Percentiles rank a stretch among this genome's conserved stretches.
Evolutionary conservation across 2,329 filamentous ascomycete species (phyloP).

Genomic region (Xylariaceae sp.): DNA sequence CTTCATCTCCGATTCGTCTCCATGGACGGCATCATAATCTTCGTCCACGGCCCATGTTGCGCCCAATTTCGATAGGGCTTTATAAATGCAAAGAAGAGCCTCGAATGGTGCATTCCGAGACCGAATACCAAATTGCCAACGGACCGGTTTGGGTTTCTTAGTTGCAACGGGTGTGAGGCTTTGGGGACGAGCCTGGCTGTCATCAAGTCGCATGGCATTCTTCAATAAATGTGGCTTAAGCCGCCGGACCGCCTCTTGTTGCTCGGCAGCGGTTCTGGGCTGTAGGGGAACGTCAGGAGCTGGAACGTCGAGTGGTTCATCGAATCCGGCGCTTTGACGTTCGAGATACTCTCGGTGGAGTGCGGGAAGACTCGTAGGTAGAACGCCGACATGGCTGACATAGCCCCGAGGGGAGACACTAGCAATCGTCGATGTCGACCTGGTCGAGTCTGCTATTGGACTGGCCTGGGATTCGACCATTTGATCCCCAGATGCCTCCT

Average conservation of each 20-base stretch:
- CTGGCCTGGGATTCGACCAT: slow-evolving; percentile 39
- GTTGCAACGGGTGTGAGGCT: slow-evolving; percentile 60
- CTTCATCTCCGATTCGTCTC: slow-evolving; percentile 41
- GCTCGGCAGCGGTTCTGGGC: slow-evolving; percentile 64
- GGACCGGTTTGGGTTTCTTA: slow-evolving; percentile 75
- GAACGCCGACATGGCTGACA: slow-evolving; percentile 81
- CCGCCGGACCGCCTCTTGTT: slow-evolving; percentile 73
- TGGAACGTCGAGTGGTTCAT: slow-evolving; percentile 41
- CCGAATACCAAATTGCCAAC: slow-evolving; percentile 97
- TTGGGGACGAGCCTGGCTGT: slow-evolving; percentile 54
- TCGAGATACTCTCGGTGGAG: slow-evolving; percentile 92
- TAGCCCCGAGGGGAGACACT: slow-evolving; percentile 52
- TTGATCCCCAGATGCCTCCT: slow-evolving; percentile 14
- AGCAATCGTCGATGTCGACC: slow-evolving; percentile 50
- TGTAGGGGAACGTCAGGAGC: slow-evolving; percentile 47
- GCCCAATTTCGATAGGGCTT: slow-evolving; percentile 80
- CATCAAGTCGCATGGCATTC: slow-evolving; percentile 65
- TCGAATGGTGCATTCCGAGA: slow-evolving; percentile 92
- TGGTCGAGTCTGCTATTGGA: slow-evolving; percentile 51
- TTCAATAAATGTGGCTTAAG: slow-evolving; percentile 84
- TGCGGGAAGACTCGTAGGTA: slow-evolving; percentile 85
- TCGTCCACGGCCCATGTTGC: slow-evolving; percentile 79
- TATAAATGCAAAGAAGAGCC: slow-evolving; percentile 92
- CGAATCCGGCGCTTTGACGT: slow-evolving; percentile 54
- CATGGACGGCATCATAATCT: slow-evolving; percentile 48